phyloP scores from a whole-genome alignment of 257 asterid genomes.

The Coffea canephora region DNA sequence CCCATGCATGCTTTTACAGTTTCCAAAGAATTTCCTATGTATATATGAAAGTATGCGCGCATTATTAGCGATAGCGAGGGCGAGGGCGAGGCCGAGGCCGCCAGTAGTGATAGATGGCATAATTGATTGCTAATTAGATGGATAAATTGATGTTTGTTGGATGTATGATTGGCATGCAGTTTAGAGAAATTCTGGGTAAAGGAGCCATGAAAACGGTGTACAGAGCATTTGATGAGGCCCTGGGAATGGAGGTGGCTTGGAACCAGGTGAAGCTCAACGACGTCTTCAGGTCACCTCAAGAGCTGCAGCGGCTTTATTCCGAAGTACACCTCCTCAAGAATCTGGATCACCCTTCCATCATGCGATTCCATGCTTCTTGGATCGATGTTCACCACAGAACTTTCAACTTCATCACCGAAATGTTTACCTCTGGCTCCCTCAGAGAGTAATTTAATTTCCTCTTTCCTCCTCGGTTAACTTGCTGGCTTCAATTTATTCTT shows the following conservation, averaged over 20 bases:
- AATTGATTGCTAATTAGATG: too few species aligned
- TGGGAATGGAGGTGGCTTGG: constrained; percentile 86
- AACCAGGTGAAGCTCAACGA: constrained; percentile 63
- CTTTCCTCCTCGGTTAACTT: too few species aligned
- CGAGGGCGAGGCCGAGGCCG: too few species aligned
- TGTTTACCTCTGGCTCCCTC: constrained; percentile 84
- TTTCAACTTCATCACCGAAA: constrained; percentile 76
- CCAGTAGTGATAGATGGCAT: too few species aligned
- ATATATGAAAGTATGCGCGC: too few species aligned
- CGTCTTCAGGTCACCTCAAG: constrained; percentile 45
- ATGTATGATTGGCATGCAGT: constrained; percentile 29
- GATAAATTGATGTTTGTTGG: too few species aligned
- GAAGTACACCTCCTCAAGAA: constrained; percentile 77
- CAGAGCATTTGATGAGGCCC: constrained; percentile 63
- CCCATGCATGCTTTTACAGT: too few species aligned
- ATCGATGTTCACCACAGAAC: constrained; percentile 48
- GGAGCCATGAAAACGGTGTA: constrained; percentile 81
- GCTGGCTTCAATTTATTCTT: too few species aligned
- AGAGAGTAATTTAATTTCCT: constrained; percentile 46
- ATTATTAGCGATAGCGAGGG: too few species aligned
- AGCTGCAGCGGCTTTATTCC: constrained; percentile 61
- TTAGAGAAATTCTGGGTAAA: constrained; percentile 76
- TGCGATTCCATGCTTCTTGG: constrained; percentile 61
- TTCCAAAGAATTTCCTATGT: too few species aligned
- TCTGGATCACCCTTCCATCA: constrained; percentile 64